Percentiles rank a stretch among this genome's conserved stretches.
phyloP scores from a whole-genome alignment of 2,329 filamentous ascomycete species.

The Zymoseptoria pseudotritici region DNA sequence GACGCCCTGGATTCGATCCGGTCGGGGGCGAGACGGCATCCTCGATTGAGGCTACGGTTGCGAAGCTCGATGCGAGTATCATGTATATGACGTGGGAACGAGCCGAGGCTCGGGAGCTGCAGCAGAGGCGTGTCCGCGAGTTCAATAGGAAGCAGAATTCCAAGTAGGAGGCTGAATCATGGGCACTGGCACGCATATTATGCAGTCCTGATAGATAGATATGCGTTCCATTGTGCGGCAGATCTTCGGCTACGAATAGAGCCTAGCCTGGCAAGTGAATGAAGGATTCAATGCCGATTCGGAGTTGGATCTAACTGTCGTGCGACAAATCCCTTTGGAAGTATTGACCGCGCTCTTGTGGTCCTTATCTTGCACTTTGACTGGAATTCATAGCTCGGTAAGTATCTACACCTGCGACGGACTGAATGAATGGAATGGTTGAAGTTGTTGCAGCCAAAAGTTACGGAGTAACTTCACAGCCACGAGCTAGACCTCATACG shows the following conservation, averaged over 20 bases:
- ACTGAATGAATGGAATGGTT: too few relatives aligned
- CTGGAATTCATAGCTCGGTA: too few relatives aligned
- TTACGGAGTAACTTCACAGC: too few relatives aligned
- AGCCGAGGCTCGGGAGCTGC: not conserved
- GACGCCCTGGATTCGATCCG: not conserved
- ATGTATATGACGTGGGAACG: not conserved
- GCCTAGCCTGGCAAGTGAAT: not conserved
- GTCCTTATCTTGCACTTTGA: too few relatives aligned
- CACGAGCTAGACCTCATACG: too few relatives aligned
- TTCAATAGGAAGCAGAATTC: not conserved
- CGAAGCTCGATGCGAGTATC: not conserved
- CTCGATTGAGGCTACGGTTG: not conserved
- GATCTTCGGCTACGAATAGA: not conserved
- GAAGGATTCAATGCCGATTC: not conserved
- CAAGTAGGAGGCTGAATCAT: not conserved
- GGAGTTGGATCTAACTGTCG: not conserved
- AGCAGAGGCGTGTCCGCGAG: not conserved
- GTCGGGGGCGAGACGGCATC: not conserved
- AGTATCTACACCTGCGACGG: too few relatives aligned
- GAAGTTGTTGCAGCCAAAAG: too few relatives aligned
- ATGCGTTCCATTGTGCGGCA: too few relatives aligned
- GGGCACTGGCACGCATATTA: not conserved
- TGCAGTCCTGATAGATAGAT: too few relatives aligned
- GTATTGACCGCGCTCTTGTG: too few relatives aligned
- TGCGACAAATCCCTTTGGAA: too few relatives aligned